Percentiles rank a stretch among this genome's conserved stretches.
Evolutionary conservation across 257 asterid genomes (phyloP).

Genomic region (Plantago major): DNA sequence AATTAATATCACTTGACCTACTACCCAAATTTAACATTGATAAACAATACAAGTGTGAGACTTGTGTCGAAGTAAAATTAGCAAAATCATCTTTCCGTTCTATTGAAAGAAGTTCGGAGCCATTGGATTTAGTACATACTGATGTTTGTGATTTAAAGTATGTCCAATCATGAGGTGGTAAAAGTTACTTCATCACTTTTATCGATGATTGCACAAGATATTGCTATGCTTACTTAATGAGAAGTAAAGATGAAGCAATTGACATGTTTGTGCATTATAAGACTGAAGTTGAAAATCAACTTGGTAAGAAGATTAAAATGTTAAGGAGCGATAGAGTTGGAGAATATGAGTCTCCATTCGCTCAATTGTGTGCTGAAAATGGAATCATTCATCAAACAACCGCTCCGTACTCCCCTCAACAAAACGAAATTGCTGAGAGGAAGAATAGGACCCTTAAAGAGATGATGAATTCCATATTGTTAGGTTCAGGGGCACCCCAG

Average conservation of each 20-base stretch:
- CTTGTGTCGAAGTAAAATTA: background rate
- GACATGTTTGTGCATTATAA: no score
- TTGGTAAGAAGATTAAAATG: no score
- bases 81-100: background rate
- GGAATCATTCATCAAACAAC: slow-evolving; percentile 10
- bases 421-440: no score
- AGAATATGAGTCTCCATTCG: background rate
- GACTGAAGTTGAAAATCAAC: no score
- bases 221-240: background rate
- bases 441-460: background rate
- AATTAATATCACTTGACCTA: no score
- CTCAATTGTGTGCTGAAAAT: background rate
- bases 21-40: no score
- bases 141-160: background rate
- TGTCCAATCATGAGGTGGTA: background rate
- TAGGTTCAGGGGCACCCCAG: background rate
- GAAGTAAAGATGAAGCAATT: no score
- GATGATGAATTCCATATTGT: background rate
- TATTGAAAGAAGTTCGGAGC: background rate
- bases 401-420: background rate
- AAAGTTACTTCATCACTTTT: background rate
- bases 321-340: background rate
- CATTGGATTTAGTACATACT: background rate
- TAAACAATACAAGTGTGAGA: no score
- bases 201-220: background rate